Conservation (phyloP, 1,284 basidiomycete species). For the Sanguinoderma infundibulare region DNA sequence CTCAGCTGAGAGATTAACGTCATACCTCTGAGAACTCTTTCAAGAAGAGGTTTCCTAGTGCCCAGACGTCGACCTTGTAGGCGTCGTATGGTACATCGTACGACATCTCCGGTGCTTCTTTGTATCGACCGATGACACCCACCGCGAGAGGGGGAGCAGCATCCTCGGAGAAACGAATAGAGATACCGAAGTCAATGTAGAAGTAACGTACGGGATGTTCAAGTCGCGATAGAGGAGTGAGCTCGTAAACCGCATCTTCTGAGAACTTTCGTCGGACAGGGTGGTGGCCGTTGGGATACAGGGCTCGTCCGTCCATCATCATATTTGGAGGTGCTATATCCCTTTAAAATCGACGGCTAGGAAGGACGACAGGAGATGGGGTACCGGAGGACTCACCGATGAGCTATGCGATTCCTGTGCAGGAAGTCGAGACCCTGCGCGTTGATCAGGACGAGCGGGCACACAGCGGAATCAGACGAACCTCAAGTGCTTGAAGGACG, state of each 20-base stretch:
- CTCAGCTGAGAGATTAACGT: not conserved
- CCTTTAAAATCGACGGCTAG: slow-evolving; percentile 12
- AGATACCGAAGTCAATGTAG: slow-evolving; percentile 36
- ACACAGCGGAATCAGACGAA: slow-evolving; percentile 7
- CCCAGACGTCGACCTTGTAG: slow-evolving; percentile 35
- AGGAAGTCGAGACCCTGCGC: slow-evolving; percentile 30
- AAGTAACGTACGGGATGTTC: slow-evolving; percentile 28
- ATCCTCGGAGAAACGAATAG: slow-evolving; percentile 11
- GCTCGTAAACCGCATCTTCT: slow-evolving; percentile 10
- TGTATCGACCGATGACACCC: slow-evolving; percentile 25
- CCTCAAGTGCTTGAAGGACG: slow-evolving; percentile 31
- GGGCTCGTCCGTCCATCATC: slow-evolving; percentile 33
- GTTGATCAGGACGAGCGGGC: too few species aligned
- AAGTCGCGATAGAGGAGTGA: slow-evolving; percentile 11
- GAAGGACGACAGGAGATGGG: not conserved
- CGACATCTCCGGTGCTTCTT: slow-evolving; percentile 34
- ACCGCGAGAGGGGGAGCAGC: slow-evolving; percentile 9
- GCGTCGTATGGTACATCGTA: slow-evolving; percentile 30
- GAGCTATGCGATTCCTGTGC: slow-evolving; percentile 30
- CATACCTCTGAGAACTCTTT: slow-evolving; percentile 17
- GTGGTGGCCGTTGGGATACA: slow-evolving; percentile 34
- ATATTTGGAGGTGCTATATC: slow-evolving; percentile 34
- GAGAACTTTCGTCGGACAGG: slow-evolving; percentile 16
- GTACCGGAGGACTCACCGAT: slow-evolving; percentile 21
- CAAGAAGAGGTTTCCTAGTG: slow-evolving; percentile 25